phyloP scores from a whole-genome alignment of 2,329 filamentous ascomycete genomes.

The Ophiostoma fasciatum region DNA sequence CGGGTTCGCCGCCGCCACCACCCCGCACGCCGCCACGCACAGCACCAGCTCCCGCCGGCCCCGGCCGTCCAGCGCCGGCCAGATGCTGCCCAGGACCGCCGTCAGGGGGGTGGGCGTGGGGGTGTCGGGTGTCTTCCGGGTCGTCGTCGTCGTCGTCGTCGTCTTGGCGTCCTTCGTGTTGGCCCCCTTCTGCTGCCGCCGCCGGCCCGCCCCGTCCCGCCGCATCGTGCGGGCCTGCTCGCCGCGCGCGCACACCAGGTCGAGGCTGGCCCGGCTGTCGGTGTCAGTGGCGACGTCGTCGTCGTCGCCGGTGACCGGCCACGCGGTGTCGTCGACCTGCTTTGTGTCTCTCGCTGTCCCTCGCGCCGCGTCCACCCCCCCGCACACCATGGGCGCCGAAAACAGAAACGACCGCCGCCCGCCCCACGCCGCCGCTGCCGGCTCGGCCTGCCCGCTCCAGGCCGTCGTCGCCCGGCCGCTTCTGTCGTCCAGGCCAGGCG shows the following conservation, averaged over 20 bases:
- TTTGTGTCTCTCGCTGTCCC: too few relatives aligned
- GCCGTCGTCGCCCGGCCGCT: too few relatives aligned
- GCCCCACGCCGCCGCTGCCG: too few relatives aligned
- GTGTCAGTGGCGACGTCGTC: not conserved
- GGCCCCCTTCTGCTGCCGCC: not conserved
- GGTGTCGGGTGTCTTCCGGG: slow-evolving; percentile 3
- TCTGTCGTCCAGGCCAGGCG: not conserved
- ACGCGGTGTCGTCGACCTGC: too few relatives aligned
- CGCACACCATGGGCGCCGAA: too few relatives aligned
- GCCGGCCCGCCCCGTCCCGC: not conserved
- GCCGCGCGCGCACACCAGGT: slow-evolving; percentile 6
- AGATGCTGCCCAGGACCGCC: slow-evolving; percentile 52
- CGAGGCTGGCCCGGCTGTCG: slow-evolving; percentile 2
- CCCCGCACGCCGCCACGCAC: slow-evolving; percentile 45
- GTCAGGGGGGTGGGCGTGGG: slow-evolving; percentile 22
- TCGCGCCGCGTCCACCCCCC: too few relatives aligned
- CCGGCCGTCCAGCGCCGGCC: slow-evolving; percentile 42
- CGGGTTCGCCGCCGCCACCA: slow-evolving; percentile 49
- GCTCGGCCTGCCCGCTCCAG: too few relatives aligned
- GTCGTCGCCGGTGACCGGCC: not conserved
- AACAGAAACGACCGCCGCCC: too few relatives aligned
- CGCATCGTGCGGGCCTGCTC: slow-evolving; percentile 5
- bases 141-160: too few relatives aligned
- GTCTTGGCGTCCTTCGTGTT: too few relatives aligned
- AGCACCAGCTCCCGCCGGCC: slow-evolving; percentile 40